These are phyloP conservation scores for Leccinum variicolor DNA, from an alignment of 768 basidiomycete species.

Conservation along the genomic window DNA sequence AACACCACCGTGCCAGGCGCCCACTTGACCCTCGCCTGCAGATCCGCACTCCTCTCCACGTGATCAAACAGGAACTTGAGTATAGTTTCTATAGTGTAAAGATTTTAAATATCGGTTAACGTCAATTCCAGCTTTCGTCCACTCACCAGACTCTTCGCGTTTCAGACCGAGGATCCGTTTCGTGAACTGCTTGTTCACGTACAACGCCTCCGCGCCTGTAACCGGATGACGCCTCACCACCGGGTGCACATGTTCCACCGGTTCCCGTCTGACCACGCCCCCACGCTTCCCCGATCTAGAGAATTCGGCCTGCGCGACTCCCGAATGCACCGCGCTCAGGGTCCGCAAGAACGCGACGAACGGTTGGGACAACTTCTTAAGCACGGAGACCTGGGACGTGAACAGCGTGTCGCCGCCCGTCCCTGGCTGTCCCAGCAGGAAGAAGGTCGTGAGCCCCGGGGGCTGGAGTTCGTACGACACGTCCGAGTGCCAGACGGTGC, in stretches of 20 bases:
- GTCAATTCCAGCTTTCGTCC: constrained; percentile 6
- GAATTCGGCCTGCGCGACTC: constrained; percentile 74
- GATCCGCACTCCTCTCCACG: constrained; percentile 72
- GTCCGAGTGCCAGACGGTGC: constrained; percentile 72
- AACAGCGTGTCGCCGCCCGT: constrained; percentile 74
- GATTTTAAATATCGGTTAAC: background rate
- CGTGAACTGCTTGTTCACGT: constrained; percentile 85
- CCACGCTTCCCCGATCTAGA: constrained; percentile 69
- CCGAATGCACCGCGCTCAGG: constrained; percentile 78
- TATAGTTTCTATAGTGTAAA: constrained; percentile 45
- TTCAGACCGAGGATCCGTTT: constrained; percentile 79
- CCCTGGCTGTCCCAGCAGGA: constrained; percentile 64
- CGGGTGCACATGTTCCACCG: constrained; percentile 80
- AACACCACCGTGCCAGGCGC: constrained; percentile 70
- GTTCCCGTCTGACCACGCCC: constrained; percentile 74
- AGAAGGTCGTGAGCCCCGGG: constrained; percentile 81
- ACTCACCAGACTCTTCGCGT: constrained; percentile 72
- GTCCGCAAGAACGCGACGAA: constrained; percentile 47
- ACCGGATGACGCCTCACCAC: constrained; percentile 78
- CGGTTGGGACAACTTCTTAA: constrained; percentile 66
- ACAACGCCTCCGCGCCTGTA: constrained; percentile 82
- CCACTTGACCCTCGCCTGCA: constrained; percentile 79
- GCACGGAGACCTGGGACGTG: constrained; percentile 62
- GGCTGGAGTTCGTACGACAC: constrained; percentile 88
- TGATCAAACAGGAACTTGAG: constrained; percentile 70